These are phyloP conservation scores for Carallia brachiata DNA, from an alignment of 345 rosid species.

Conservation along the genomic window DNA sequence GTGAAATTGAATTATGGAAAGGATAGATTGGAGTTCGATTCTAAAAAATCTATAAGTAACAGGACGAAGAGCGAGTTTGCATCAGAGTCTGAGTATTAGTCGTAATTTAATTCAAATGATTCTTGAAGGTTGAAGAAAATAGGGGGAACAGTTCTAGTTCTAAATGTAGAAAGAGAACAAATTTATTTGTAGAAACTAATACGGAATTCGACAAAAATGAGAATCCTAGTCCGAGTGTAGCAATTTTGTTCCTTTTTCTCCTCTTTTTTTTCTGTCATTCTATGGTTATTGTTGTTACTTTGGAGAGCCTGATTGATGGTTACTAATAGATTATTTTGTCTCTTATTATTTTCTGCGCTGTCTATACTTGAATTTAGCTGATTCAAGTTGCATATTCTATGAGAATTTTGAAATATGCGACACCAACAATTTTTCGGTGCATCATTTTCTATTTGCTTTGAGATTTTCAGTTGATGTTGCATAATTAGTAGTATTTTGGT, in stretches of 20 bases:
- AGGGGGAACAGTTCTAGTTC: constrained; percentile 34
- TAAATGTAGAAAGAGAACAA: constrained; percentile 27
- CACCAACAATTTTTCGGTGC: too few species aligned
- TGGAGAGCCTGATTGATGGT: too few species aligned
- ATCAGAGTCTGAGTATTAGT: constrained; percentile 22
- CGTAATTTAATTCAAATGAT: constrained; percentile 39
- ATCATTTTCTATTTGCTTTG: too few species aligned
- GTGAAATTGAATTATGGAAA: constrained; percentile 29
- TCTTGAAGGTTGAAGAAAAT: constrained; percentile 29
- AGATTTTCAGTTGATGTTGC: too few species aligned
- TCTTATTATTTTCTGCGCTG: too few species aligned
- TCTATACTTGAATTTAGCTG: too few species aligned
- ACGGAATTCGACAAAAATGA: constrained; percentile 47
- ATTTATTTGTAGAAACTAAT: constrained; percentile 16
- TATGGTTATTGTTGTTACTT: too few species aligned
- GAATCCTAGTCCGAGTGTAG: constrained; percentile 36
- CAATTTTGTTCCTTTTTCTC: constrained; percentile 3
- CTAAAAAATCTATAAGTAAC: constrained; percentile 35
- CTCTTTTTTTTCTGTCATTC: too few species aligned
- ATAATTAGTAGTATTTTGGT: too few species aligned
- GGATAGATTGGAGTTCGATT: constrained; percentile 33
- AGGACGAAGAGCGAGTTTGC: constrained; percentile 27
- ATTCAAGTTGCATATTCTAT: too few species aligned
- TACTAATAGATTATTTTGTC: too few species aligned
- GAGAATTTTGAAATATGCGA: too few species aligned